These are phyloP conservation scores for Xylaria sp. DNA, from an alignment of 2,329 filamentous ascomycete species.

Conservation along the genomic window DNA sequence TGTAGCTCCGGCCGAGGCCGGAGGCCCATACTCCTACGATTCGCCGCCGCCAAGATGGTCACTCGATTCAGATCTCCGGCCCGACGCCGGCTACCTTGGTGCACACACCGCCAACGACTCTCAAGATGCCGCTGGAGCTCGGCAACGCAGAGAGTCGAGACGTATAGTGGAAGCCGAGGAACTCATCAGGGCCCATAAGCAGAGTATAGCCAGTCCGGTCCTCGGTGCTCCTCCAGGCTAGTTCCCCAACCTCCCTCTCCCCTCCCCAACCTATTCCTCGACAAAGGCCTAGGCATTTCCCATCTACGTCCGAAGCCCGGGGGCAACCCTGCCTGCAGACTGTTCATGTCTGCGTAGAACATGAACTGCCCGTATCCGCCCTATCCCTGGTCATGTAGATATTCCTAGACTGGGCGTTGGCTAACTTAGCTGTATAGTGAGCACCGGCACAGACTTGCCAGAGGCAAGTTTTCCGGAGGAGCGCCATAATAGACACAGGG, in stretches of 20 bases:
- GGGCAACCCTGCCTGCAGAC: too few species aligned
- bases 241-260: too few species aligned
- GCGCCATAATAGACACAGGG: constrained; percentile 12
- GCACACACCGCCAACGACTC: constrained; percentile 1
- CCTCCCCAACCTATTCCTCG: neutral
- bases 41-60: constrained; percentile 33
- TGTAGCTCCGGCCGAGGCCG: constrained; percentile 33
- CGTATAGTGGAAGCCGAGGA: constrained; percentile 21
- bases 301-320: neutral
- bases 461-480: constrained; percentile 4
- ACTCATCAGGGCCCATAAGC: constrained; percentile 23
- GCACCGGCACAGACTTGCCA: neutral
- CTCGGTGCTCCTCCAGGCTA: neutral
- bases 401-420: neutral
- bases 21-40: constrained; percentile 30
- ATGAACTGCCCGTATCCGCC: neutral
- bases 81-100: constrained; percentile 12
- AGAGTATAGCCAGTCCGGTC: neutral
- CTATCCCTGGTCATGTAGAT: neutral
- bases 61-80: constrained; percentile 9
- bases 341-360: neutral
- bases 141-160: neutral
- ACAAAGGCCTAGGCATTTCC: neutral
- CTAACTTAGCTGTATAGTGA: neutral
- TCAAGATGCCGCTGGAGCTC: neutral